phyloP scores from a whole-genome alignment of 306 rosid genomes.

The Potentilla sterilis region DNA sequence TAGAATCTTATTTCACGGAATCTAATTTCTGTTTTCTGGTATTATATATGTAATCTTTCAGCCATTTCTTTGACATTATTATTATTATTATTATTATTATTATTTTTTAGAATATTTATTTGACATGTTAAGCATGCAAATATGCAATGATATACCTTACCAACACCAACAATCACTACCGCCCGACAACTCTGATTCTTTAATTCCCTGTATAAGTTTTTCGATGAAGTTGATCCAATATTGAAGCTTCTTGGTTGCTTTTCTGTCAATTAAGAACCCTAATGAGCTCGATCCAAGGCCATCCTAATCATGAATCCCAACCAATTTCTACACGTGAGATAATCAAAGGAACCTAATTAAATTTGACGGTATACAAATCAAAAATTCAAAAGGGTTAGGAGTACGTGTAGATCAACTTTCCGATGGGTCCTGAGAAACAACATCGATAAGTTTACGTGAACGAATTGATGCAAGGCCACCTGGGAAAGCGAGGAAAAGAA shows the following conservation, averaged over 20 bases:
- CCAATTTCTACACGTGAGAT: constrained; percentile 1
- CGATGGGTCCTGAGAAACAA: not conserved
- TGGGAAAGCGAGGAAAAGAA: not conserved
- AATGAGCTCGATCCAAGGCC: not conserved
- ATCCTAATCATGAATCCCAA: not conserved
- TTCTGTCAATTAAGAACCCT: not conserved
- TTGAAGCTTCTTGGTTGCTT: not conserved
- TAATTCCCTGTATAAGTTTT: not conserved
- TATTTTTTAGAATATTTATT: too few relatives aligned
- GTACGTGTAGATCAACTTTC: not conserved
- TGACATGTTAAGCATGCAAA: not conserved
- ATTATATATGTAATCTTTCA: not conserved
- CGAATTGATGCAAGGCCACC: constrained; percentile 9
- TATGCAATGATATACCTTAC: constrained; percentile 7
- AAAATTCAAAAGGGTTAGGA: not conserved
- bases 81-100: too few relatives aligned
- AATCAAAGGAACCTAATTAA: not conserved
- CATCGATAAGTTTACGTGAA: not conserved
- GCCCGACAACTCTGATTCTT: constrained; percentile 8
- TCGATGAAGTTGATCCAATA: not conserved
- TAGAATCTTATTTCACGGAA: too few relatives aligned
- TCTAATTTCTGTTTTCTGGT: not conserved
- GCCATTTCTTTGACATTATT: too few relatives aligned
- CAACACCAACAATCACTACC: not conserved
- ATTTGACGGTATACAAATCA: constrained; percentile 9